Base-by-base conservation (phyloP, 345 rosid species). In the Theobroma cacao region DNA sequence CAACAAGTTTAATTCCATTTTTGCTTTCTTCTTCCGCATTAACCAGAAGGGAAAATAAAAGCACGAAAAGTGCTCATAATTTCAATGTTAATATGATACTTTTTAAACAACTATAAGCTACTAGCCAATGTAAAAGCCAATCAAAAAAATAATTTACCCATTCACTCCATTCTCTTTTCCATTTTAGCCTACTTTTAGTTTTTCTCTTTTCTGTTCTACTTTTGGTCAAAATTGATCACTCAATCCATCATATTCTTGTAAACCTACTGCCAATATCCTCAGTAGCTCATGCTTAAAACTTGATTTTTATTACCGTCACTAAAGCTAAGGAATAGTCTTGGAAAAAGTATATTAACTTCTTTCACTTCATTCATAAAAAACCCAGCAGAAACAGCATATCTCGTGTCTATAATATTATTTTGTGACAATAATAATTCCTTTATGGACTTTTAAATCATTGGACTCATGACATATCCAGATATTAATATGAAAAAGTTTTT, bases 311-410 rank as follows among this genome's bases (percentile, higher is more conserved):
- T 52, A 55, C 7, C 31, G 38, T 45, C 47, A 18, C 62, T 33
- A 72, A 72, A 12, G 63, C 76, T 73, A 18, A 73, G 63, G 38
- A 9, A 14, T n/a, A 63, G 30, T 48, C 60, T 63, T 47, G 41
- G 41, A 31, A 52, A 36, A 47, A 26, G 24, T 30, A 9, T 71
- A 45, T 28, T 7, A 45, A 28, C 24, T 33, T 71, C 60, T 71
- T 70, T 31, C 59, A 50, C 31, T 20, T 50, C 60, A 71, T 71
- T 71, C 60, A 50, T 31, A 7, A 7, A 6, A 41, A 41, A 41
- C 10, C 45, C 45, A 2, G 38, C 38, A 36, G 38, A 36, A 36
- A 36, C 45, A 41, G 45, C 45, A 41, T 41, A 5, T 50, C 43
- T 31, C 75, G 3, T 0, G 2, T 31, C 28, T 33, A 28, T 26